phyloP scores from a whole-genome alignment of 768 basidiomycete species.

The Cystobasidium onofrii region DNA sequence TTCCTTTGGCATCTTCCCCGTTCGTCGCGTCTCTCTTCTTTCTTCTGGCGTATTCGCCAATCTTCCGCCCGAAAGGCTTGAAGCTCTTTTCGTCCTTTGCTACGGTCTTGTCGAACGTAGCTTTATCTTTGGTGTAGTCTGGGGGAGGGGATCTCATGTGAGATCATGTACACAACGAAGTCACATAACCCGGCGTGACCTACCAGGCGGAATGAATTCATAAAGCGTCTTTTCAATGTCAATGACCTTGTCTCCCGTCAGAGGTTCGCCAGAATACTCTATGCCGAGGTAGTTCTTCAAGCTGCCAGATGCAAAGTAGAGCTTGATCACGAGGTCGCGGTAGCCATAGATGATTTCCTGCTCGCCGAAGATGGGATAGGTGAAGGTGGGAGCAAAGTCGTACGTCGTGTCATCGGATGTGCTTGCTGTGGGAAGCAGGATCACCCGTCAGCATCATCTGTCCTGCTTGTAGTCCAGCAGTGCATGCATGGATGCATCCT shows the following conservation, averaged over 20 bases:
- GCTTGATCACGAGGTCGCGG: conserved; percentile 70
- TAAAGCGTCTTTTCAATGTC: conserved; percentile 72
- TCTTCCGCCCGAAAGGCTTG: conserved; percentile 63
- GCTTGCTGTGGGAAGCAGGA: conserved; percentile 48
- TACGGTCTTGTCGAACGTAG: conserved; percentile 60
- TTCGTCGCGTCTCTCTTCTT: conserved; percentile 46
- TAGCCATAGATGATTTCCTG: conserved; percentile 96
- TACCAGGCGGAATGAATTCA: conserved; percentile 68
- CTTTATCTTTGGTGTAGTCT: conserved; percentile 66
- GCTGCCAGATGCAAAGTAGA: conserved; percentile 76
- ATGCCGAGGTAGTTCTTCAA: conserved; percentile 67
- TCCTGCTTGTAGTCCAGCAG: conserved; percentile 9
- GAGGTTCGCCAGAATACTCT: conserved; percentile 59
- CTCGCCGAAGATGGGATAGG: conserved; percentile 94
- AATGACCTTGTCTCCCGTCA: conserved; percentile 59
- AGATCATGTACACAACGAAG: neutral
- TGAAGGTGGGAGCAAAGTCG: conserved; percentile 77
- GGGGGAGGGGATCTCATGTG: conserved; percentile 4
- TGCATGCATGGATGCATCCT: conserved; percentile 4
- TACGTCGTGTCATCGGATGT: conserved; percentile 53
- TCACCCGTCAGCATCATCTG: conserved; percentile 11
- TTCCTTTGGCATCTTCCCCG: conserved; percentile 56
- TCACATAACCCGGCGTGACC: conserved; percentile 31
- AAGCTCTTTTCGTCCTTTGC: conserved; percentile 71
- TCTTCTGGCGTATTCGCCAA: conserved; percentile 65